Evolutionary conservation across 257 asterid species (phyloP), one percentile per base, ranked within the genome.

Genomic region (Solanum rostratum): DNA sequence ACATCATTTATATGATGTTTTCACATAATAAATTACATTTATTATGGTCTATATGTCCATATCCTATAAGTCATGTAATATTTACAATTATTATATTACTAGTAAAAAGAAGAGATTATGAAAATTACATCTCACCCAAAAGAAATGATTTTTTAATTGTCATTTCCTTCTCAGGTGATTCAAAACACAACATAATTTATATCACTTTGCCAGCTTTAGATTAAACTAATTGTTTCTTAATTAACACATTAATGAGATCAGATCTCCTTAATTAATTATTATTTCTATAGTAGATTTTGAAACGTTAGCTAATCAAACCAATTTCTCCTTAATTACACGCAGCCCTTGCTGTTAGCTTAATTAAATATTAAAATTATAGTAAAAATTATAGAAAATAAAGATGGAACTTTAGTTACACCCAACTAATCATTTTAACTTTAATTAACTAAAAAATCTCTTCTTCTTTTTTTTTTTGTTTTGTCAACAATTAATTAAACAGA

Each of bases 301-400:
- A 71, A 33, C 39, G 39, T 86, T 87, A 46, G 88, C 15, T 59
- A 59, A 57, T 54, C 27, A 79, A 84, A 79, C 85, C 73, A 71
- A 29, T 66, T 39, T 63, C 24, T 30, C 18, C 71, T n/a, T n/a
- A n/a, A n/a, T n/a, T 33, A 33, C 5, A 33, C 39, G 39, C 4
- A 33, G 4, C 37, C 4, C 37, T 5, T 33, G 37, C 5, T 33
- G 37, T 33, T 33, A 29, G 41, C 13, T 20, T 52, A 22, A 33
- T 4, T 33, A 33, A 4, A n/a, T n/a, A n/a, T n/a, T n/a, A n/a
- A n/a, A n/a, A n/a, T 60, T 60, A 20, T 7, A 59, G 0, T 41
- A 71, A 73, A 43, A 70, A 6, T 20, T 39, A 19, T 37, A 20
- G 53, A 70, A 5, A 18, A 33, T 33, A 4, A 33, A 33, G 39